phyloP scores from a whole-genome alignment of 2,329 filamentous ascomycete genomes.

The Phaeosphaeriaceae sp. region DNA sequence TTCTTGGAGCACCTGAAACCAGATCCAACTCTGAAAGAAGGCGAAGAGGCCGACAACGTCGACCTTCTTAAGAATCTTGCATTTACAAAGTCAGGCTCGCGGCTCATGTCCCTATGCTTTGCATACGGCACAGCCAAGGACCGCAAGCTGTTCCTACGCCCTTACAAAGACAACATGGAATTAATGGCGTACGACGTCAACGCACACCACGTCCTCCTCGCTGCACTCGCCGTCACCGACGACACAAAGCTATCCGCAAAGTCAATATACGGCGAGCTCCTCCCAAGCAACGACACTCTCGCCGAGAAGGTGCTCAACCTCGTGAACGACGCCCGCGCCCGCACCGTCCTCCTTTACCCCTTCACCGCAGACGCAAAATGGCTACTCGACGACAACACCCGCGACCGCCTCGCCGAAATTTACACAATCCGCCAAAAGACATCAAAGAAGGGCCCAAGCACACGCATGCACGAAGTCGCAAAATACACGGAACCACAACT shows the following conservation, averaged over 20 bases:
- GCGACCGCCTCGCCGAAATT: slow-evolving; percentile 76
- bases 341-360: slow-evolving; percentile 77
- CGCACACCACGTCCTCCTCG: slow-evolving; percentile 80
- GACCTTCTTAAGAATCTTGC: slow-evolving; percentile 94
- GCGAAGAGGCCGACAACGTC: slow-evolving; percentile 52
- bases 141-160: slow-evolving; percentile 84
- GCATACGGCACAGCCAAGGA: slow-evolving; percentile 91
- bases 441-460: slow-evolving; percentile 87
- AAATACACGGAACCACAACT: slow-evolving; percentile 76
- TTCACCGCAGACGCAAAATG: slow-evolving; percentile 70
- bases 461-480: slow-evolving; percentile 77
- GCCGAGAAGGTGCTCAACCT: slow-evolving; percentile 69
- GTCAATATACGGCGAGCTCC: slow-evolving; percentile 83
- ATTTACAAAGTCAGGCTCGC: slow-evolving; percentile 88
- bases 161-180: slow-evolving; percentile 88
- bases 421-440: slow-evolving; percentile 80
- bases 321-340: slow-evolving; percentile 69
- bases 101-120: slow-evolving; percentile 79
- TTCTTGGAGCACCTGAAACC: slow-evolving; percentile 91
- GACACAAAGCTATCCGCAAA: slow-evolving; percentile 90
- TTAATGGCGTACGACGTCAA: slow-evolving; percentile 81
- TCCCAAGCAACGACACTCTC: slow-evolving; percentile 61
- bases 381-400: slow-evolving; percentile 66
- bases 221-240: slow-evolving; percentile 89
- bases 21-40: slow-evolving; percentile 74